phyloP scores from a whole-genome alignment of 2,329 filamentous ascomycete genomes.

The Beauveria medogensis region DNA sequence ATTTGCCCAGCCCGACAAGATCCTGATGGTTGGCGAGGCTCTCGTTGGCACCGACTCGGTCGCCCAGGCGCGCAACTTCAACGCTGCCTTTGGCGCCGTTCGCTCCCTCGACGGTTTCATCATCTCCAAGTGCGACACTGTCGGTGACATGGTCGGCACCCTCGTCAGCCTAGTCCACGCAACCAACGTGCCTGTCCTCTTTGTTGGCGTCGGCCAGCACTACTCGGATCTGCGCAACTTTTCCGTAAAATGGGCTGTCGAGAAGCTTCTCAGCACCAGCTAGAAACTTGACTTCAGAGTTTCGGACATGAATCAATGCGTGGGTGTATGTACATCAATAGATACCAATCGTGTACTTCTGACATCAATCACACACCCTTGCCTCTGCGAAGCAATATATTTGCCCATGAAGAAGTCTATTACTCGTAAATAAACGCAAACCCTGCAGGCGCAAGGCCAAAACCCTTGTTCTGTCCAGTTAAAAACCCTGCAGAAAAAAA shows the following conservation, averaged over 20 bases:
- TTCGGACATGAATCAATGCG: neutral
- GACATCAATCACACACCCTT: neutral
- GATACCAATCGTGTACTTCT: neutral
- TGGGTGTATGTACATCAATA: neutral
- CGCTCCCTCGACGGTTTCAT: constrained; percentile 90
- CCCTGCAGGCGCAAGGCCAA: neutral
- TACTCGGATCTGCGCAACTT: constrained; percentile 62
- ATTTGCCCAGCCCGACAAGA: constrained; percentile 93
- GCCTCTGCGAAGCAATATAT: neutral
- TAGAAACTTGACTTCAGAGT: constrained; percentile 18
- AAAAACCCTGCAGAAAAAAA: neutral
- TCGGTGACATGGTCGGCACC: constrained; percentile 97
- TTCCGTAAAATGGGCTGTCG: constrained; percentile 61
- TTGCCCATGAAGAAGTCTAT: neutral
- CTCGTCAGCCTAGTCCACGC: constrained; percentile 96
- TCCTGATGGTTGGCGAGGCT: constrained; percentile 86
- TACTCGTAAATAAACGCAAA: too few relatives aligned
- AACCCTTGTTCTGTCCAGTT: neutral
- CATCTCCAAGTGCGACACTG: constrained; percentile 96
- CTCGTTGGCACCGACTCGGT: constrained; percentile 94
- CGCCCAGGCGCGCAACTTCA: constrained; percentile 93
- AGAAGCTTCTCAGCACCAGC: constrained; percentile 51
- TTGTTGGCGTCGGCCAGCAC: constrained; percentile 69
- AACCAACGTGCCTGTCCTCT: constrained; percentile 91
- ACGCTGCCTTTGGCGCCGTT: constrained; percentile 76